Conservation (phyloP, 1,284 basidiomycete genomes). For the Anthracocystis setariae region DNA sequence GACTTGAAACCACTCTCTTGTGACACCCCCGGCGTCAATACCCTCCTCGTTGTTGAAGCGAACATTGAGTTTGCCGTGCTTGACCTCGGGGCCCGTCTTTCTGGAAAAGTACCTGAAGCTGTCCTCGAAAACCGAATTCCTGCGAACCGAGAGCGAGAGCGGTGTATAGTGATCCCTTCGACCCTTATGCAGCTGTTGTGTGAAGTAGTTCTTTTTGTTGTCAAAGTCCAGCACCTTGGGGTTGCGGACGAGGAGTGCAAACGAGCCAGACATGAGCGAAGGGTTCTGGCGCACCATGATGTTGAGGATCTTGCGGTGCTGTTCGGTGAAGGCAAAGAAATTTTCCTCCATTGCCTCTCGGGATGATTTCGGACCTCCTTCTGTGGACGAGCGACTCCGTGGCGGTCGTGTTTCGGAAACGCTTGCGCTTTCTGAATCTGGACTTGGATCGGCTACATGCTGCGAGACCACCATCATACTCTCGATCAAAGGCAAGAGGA, state of each 20-base stretch:
- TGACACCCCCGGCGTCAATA: slow-evolving; percentile 97
- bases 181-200: slow-evolving; percentile 88
- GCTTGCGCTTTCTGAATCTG: slow-evolving; percentile 32
- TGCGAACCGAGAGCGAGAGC: slow-evolving; percentile 89
- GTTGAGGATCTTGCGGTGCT: slow-evolving; percentile 93
- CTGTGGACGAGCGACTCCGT: slow-evolving; percentile 38
- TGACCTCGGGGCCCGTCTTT: slow-evolving; percentile 93
- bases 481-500: slow-evolving; percentile 64
- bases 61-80: slow-evolving; percentile 95
- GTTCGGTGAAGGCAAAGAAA: slow-evolving; percentile 92
- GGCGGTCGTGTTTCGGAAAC: slow-evolving; percentile 29
- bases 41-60: slow-evolving; percentile 98
- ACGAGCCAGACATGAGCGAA: slow-evolving; percentile 95
- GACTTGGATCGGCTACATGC: slow-evolving; percentile 71
- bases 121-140: slow-evolving; percentile 94
- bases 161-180: slow-evolving; percentile 82
- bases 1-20: slow-evolving; percentile 98
- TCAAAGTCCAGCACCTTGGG: slow-evolving; percentile 98
- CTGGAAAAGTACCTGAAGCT: slow-evolving; percentile 92
- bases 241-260: slow-evolving; percentile 94
- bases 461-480: slow-evolving; percentile 96
- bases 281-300: slow-evolving; percentile 98
- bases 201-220: slow-evolving; percentile 99
- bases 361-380: slow-evolving; percentile 41
- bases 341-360: slow-evolving; percentile 75